phyloP scores from a whole-genome alignment of 371 early-diverging fungal species.

The Rhizomucor miehei region DNA sequence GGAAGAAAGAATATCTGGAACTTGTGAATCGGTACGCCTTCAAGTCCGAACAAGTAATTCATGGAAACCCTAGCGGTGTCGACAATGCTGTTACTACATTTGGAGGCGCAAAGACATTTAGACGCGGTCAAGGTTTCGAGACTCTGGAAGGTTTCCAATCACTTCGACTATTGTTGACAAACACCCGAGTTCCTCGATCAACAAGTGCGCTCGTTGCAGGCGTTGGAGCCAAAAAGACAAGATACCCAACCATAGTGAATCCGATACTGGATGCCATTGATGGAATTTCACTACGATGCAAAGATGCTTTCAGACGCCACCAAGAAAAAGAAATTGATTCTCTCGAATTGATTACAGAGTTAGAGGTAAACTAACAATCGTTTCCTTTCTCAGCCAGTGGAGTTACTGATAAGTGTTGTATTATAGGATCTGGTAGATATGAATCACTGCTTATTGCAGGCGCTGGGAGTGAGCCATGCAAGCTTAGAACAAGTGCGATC shows the following conservation, averaged over 20 bases:
- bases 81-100: conserved; percentile 89
- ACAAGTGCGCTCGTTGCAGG: conserved; percentile 85
- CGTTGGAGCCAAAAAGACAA: conserved; percentile 60
- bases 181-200: conserved; percentile 87
- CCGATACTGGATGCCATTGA: conserved; percentile 79
- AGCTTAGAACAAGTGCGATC: conserved; percentile 75
- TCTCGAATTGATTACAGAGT: conserved; percentile 19
- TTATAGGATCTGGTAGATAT: conserved; percentile 69
- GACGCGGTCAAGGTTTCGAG: conserved; percentile 46
- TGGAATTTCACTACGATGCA: conserved; percentile 58
- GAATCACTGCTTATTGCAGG: conserved; percentile 78
- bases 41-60: conserved; percentile 89
- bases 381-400: neutral
- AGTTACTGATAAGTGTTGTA: no score
- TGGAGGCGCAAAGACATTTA: conserved; percentile 68
- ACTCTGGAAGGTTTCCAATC: conserved; percentile 59
- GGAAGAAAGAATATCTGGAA: conserved; percentile 20
- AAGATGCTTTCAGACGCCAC: conserved; percentile 27
- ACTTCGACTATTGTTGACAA: conserved; percentile 74
- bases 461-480: conserved; percentile 84
- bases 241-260: conserved; percentile 67
- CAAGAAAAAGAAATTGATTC: conserved; percentile 9
- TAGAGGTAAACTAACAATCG: conserved; percentile 28
- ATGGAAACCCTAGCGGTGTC: conserved; percentile 94
- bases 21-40: conserved; percentile 86